These are phyloP conservation scores for Globisporangium rhizosaccharum DNA, from an alignment of 352 stramenopile species.

Conservation along the genomic window DNA sequence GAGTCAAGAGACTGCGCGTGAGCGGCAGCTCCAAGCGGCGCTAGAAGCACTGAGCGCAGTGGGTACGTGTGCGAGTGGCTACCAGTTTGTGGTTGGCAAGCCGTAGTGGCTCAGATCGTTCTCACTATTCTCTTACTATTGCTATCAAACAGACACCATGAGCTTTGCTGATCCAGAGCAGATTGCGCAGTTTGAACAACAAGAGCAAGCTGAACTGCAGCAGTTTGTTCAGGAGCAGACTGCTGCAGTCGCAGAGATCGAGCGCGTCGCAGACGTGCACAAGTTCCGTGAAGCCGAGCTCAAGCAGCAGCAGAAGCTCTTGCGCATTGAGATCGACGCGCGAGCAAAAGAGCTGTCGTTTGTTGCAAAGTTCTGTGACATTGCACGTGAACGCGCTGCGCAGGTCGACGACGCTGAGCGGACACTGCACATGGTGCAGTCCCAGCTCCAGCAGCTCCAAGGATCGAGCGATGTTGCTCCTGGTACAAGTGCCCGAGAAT, in stretches of 20 bases:
- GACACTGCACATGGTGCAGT: constrained; percentile 35
- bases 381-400: constrained; percentile 24
- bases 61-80: constrained; percentile 14
- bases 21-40: constrained; percentile 23
- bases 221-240: constrained; percentile 25
- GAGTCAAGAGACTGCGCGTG: constrained; percentile 33
- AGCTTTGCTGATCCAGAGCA: constrained; percentile 20
- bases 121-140: background rate
- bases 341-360: constrained; percentile 27
- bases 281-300: constrained; percentile 43
- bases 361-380: constrained; percentile 23
- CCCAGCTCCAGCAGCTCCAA: constrained; percentile 21
- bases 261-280: constrained; percentile 20
- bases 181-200: constrained; percentile 24
- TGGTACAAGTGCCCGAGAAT: background rate
- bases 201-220: constrained; percentile 21
- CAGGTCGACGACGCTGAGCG: constrained; percentile 37
- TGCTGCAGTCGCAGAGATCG: constrained; percentile 18
- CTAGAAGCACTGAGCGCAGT: constrained; percentile 27
- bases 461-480: background rate
- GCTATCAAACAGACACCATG: constrained; percentile 13
- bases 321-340: constrained; percentile 33
- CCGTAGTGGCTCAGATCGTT: background rate
- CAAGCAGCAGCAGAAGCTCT: constrained; percentile 42
- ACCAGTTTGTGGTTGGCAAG: background rate